phyloP scores from a whole-genome alignment of 176 grass and related monocot species.

The Pharus latifolius region DNA sequence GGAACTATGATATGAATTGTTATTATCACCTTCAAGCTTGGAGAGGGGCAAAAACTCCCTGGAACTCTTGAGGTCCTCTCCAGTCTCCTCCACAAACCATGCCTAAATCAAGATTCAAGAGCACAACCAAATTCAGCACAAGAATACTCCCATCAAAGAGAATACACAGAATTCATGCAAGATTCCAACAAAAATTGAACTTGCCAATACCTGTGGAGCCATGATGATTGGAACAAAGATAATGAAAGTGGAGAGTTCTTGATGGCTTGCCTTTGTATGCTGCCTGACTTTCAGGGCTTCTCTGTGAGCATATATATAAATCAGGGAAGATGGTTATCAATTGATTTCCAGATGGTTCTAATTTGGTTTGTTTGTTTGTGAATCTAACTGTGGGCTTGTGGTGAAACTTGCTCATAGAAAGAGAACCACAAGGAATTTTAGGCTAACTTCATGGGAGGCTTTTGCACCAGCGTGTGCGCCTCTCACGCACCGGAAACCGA shows the following conservation, averaged over 20 bases:
- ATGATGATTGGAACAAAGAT: not conserved
- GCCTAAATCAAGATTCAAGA: slow-evolving; percentile 27
- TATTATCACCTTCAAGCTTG: slow-evolving; percentile 52
- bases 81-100: slow-evolving; percentile 65
- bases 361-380: slow-evolving; percentile 8
- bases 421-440: too few relatives aligned
- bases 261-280: not conserved
- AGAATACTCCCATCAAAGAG: not conserved
- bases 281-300: not conserved
- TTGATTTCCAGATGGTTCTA: not conserved
- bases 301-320: not conserved
- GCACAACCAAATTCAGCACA: not conserved
- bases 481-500: too few relatives aligned
- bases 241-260: not conserved
- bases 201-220: not conserved
- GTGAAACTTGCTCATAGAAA: not conserved
- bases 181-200: not conserved
- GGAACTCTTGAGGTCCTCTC: slow-evolving; percentile 42
- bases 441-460: too few relatives aligned
- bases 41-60: slow-evolving; percentile 42
- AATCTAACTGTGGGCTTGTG: not conserved
- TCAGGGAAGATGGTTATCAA: not conserved
- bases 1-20: not conserved
- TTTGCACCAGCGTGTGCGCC: too few relatives aligned
- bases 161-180: not conserved